Evolutionary conservation across 2,329 filamentous ascomycete species (phyloP), one percentile per base, ranked within the genome.

Genomic region (Ceratocystis lukuohia): DNA sequence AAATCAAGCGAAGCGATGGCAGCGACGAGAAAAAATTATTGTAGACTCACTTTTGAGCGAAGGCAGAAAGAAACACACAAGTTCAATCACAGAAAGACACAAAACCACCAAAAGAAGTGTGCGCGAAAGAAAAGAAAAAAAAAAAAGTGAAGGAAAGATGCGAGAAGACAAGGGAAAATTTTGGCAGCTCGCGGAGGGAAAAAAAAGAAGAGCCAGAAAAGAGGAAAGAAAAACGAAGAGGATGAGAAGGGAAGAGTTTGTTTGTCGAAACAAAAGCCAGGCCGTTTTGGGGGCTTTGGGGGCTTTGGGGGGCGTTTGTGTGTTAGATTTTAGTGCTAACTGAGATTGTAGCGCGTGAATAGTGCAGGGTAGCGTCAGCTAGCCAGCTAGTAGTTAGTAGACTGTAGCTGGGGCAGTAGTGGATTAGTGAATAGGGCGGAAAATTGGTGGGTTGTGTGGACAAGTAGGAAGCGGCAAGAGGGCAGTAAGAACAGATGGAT

Each of bases 41-140:
- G 30, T 30, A 59, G 69, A 80, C 79, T 80, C 75, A 81, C 79
- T 80, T 80, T 81, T 80, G 75, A 74, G 78, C 78, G 67, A 69
- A 70, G 71, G 69, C 69, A 71, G 70, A 69, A 72, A 71, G 70
- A 69, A 72, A 68, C 68, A 67, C 28, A 59, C 41, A 68, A 69
- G 44, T 59, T 59, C 25, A 68, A 50, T 63, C 44, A 69, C 70
- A 70, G 69, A 71, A 72, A 71, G 69, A 68, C 70, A 71, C 70
- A 70, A 66, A 69, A 72, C 67, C 70, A 67, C 46, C 64, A 70
- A 70, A 70, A 70, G 46, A 70, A 69, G 70, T 68, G 64, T 67
- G 67, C 65, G 76, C 75, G 75, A 73, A 77, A 77, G 75, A 78
- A 79, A 79, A 73, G 73, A 74, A 73, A 74, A 73, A 68, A 73